Evolutionary conservation across 495 filamentous ascomycete species (phyloP).

Genomic region (Chaetomidium leptoderma): DNA sequence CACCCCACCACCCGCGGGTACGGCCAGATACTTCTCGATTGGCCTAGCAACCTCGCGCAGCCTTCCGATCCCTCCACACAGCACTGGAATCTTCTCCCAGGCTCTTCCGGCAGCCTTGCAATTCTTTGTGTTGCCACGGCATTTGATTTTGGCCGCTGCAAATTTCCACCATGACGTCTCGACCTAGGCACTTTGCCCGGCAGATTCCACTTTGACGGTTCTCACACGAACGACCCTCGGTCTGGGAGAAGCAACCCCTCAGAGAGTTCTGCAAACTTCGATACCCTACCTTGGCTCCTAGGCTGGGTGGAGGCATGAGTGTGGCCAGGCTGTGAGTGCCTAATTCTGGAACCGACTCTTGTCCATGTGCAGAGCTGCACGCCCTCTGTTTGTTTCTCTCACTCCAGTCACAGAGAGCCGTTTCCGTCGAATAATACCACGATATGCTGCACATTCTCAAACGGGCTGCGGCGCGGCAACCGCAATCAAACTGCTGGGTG

Average conservation of each 20-base stretch:
- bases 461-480: slow-evolving; percentile 1
- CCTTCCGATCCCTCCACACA: slow-evolving; percentile 18
- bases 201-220: too few relatives aligned
- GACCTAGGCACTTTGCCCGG: too few relatives aligned
- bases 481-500: neutral
- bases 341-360: too few relatives aligned
- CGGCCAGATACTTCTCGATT: slow-evolving; percentile 29
- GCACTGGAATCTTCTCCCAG: slow-evolving; percentile 30
- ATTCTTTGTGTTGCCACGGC: neutral
- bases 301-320: too few relatives aligned
- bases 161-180: neutral
- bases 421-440: neutral
- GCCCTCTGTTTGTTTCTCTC: too few relatives aligned
- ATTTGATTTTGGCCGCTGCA: neutral
- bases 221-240: too few relatives aligned
- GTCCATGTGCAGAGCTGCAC: too few relatives aligned
- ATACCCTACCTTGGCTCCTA: too few relatives aligned
- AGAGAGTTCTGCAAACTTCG: too few relatives aligned
- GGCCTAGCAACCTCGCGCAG: slow-evolving; percentile 29
- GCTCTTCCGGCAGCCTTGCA: slow-evolving; percentile 12
- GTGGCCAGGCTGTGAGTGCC: too few relatives aligned
- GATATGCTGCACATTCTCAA: neutral
- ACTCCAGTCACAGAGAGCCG: too few relatives aligned
- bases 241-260: too few relatives aligned
- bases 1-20: slow-evolving; percentile 33